Evolutionary conservation across 495 filamentous ascomycete species (phyloP), one percentile per base, ranked within the genome.

Genomic region (Penicillium antarcticum): DNA sequence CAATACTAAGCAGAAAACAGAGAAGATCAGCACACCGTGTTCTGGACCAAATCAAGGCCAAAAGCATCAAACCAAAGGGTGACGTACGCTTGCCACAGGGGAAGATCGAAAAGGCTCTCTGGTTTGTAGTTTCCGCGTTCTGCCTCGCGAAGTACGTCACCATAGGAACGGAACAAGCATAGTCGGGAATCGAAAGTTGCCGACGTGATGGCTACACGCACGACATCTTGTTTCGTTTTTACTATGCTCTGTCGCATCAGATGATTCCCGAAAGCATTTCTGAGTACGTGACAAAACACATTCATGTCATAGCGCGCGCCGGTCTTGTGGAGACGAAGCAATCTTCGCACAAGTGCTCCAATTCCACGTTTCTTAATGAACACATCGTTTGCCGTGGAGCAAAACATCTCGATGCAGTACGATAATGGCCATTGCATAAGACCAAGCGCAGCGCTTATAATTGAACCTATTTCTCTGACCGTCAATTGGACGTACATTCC

Each of bases 121-220:
- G 33, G 3, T 17, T 14, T 31, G 31, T 33, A 9, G 6, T 45
- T 16, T 12, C 29, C 31, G 16, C 14, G 17, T 23, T 45, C 17
- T 16, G 5, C 42, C 9, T 32, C 17, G 42, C 13, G 31, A 12
- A 32, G 23, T 14, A 18, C 14, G 29, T 45, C 42, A 12, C 24
- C 42, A n/a, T 45, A 45, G 16, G 42, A 45, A 33, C 42, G 42
- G 42, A 31, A 45, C 11, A 45, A 24, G 42, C 13, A 45, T 13
- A 45, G 42, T 32, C 18, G 10, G 5, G 24, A 13, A 16, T 45
- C 42, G 11, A 29, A 33, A 10, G 42, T 45, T 45, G 42, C 29
- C 23, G 42, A 21, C 17, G 42, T 18, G 21, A 45, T 45, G 11
- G 24, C 42, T 31, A 45, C 29, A 33, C 29, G 42, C 13, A 33